These are phyloP conservation scores for Rubroboletus satanas DNA, from an alignment of 768 basidiomycete species.

Conservation along the genomic window DNA sequence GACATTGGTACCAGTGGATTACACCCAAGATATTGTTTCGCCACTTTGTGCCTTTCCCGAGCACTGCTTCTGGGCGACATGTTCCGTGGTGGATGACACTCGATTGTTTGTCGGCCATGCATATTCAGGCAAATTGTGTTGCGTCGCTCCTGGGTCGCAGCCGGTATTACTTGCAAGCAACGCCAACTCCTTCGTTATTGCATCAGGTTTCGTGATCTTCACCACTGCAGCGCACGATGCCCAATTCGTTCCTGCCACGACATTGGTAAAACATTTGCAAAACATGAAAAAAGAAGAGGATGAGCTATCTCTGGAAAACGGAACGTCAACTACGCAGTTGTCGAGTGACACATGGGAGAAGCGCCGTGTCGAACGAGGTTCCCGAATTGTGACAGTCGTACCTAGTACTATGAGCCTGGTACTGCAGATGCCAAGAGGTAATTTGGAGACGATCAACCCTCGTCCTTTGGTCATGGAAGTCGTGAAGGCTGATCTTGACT, in stretches of 20 bases:
- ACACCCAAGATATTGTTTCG: slow-evolving; percentile 15
- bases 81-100: slow-evolving; percentile 14
- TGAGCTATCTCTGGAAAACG: slow-evolving; percentile 25
- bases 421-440: slow-evolving; percentile 96
- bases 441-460: slow-evolving; percentile 93
- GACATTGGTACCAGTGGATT: slow-evolving; percentile 14
- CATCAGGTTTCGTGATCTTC: slow-evolving; percentile 77
- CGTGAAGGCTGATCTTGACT: slow-evolving; percentile 69
- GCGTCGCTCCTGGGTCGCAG: slow-evolving; percentile 33
- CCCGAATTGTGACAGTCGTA: slow-evolving; percentile 82
- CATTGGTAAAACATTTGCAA: slow-evolving; percentile 8
- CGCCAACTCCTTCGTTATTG: slow-evolving; percentile 68
- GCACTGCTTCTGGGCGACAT: slow-evolving; percentile 51
- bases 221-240: slow-evolving; percentile 81
- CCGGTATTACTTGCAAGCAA: slow-evolving; percentile 44
- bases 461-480: slow-evolving; percentile 86
- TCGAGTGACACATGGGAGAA: slow-evolving; percentile 50
- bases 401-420: slow-evolving; percentile 87
- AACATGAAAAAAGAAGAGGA: slow-evolving; percentile 16
- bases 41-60: slow-evolving; percentile 47
- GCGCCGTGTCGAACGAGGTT: slow-evolving; percentile 85
- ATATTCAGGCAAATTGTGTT: slow-evolving; percentile 60
- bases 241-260: slow-evolving; percentile 55
- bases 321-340: slow-evolving; percentile 10
- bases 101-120: slow-evolving; percentile 61